Percentiles rank a stretch among this genome's conserved stretches.
These are phyloP conservation scores for Backusella sp. DNA, from an alignment of 192 early-diverging fungal species.

Conservation along the genomic window DNA sequence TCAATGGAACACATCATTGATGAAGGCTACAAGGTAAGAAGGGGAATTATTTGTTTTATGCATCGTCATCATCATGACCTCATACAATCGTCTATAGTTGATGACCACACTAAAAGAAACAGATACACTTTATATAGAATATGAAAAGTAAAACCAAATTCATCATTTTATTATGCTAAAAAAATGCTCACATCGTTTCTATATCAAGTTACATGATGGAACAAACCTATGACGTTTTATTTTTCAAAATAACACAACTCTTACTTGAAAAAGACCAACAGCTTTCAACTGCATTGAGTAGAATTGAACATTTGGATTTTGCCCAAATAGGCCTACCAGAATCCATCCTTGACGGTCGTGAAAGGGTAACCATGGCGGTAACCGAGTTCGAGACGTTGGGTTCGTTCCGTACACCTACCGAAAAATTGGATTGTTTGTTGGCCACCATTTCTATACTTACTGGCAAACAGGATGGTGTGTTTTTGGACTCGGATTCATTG, in stretches of 20 bases:
- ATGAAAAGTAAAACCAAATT: not conserved
- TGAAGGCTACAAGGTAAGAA: slow-evolving; percentile 2
- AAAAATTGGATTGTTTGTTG: slow-evolving; percentile 45
- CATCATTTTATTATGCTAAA: not conserved
- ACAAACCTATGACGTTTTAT: slow-evolving; percentile 50
- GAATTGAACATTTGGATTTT: slow-evolving; percentile 41
- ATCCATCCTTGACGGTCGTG: slow-evolving; percentile 26
- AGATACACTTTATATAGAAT: slow-evolving; percentile 3
- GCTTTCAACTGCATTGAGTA: slow-evolving; percentile 32
- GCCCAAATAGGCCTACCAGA: slow-evolving; percentile 46
- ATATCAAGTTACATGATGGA: slow-evolving; percentile 48
- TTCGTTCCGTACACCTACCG: slow-evolving; percentile 45
- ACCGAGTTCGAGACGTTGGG: slow-evolving; percentile 46
- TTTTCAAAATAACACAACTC: slow-evolving; percentile 49
- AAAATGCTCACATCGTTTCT: not conserved
- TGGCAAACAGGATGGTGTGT: not conserved
- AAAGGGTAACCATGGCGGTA: slow-evolving; percentile 34
- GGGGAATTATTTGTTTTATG: not conserved
- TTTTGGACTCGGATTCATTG: slow-evolving; percentile 40
- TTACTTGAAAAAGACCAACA: slow-evolving; percentile 37
- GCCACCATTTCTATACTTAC: slow-evolving; percentile 32
- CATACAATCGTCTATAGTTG: not conserved
- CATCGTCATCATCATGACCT: not conserved
- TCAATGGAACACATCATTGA: not conserved
- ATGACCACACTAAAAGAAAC: slow-evolving; percentile 6